Conservation (phyloP, 2,329 filamentous ascomycete species). For the Hypoxylon sp. region DNA sequence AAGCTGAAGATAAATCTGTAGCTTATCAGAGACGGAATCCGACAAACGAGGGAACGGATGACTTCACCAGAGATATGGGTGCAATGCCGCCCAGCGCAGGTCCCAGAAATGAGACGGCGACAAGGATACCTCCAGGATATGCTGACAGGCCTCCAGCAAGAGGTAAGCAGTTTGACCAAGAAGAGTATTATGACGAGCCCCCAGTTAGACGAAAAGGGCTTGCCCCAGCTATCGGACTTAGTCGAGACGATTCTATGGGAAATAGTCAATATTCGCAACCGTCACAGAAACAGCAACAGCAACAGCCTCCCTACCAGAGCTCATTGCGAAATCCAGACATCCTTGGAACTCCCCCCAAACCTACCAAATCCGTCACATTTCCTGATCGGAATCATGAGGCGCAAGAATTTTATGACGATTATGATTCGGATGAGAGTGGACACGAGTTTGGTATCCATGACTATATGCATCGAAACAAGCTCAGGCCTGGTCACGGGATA, state of each 20-base stretch:
- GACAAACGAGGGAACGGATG: conserved; percentile 17
- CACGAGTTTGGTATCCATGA: conserved; percentile 41
- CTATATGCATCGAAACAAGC: conserved; percentile 43
- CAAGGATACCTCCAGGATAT: conserved; percentile 26
- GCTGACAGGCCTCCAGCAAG: conserved; percentile 38
- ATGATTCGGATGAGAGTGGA: conserved; percentile 38
- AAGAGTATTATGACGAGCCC: conserved; percentile 37
- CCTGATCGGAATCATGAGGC: conserved; percentile 41
- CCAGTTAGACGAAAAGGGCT: conserved; percentile 37
- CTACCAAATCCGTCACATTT: conserved; percentile 45
- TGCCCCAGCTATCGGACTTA: conserved; percentile 38
- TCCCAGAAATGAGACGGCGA: conserved; percentile 21
- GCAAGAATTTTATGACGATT: conserved; percentile 31
- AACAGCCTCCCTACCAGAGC: conserved; percentile 24
- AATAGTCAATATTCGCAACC: conserved; percentile 28
- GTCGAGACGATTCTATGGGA: conserved; percentile 38
- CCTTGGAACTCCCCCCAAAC: conserved; percentile 20
- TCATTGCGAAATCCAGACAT: conserved; percentile 28
- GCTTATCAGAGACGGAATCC: conserved; percentile 39
- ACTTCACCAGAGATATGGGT: conserved; percentile 9
- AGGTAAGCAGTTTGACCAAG: conserved; percentile 35
- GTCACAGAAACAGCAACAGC: conserved; percentile 18
- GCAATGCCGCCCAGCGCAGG: conserved; percentile 5
- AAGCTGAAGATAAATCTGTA: conserved; percentile 52
- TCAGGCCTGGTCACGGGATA: conserved; percentile 60